Base-by-base conservation (phyloP, 2,329 filamentous ascomycete genomes). In the Ceratocystiopsis minuta region DNA sequence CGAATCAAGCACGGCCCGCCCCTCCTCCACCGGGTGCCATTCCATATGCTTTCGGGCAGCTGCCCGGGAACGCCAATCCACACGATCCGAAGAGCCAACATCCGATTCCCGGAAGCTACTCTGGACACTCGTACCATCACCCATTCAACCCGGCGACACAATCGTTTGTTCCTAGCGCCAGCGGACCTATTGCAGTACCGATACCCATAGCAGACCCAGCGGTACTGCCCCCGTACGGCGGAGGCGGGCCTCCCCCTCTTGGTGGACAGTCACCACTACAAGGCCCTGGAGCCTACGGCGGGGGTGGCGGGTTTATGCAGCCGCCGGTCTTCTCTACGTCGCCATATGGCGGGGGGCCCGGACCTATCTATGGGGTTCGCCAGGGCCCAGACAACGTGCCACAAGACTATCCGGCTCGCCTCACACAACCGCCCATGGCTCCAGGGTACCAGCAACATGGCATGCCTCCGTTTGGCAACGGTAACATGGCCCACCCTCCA, bases 71-170 rank as follows among this genome's bases (percentile, higher is more conserved):
- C 47, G 66, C 70, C 40, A 77, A 78, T 39, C 76, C 82, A 20
- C 69, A 80, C 46, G 81, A 81, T 52, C 73, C 77, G 10, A 78
- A 81, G 57, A 74, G 72, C 44, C 80, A 86, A 54, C 84, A 94
- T 55, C 82, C 84, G 6, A 76, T 92, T 43, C 83, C 85, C 14
- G 84, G 84, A 33, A 90, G 80, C 59, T 92, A 75, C 33, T 34
- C 40, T 1, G 50, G 50, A 55, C 53, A 49, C 41, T 58, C 74
- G 50, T 84, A 81, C 54, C 72, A 86, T 44, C 83, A 85, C 52
- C 75, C 80, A 13, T 95, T 96, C 63, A 95, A 95, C 55, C 88
- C 87, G 1, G 87, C 93, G 61, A 95, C 83, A 15, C 83, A 93
- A 54, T 82, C 87, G 0, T 95, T 96, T 58, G 74, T 94, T 18